Evolutionary conservation across 768 basidiomycete species (phyloP).

Genomic region (Mycena filopes): DNA sequence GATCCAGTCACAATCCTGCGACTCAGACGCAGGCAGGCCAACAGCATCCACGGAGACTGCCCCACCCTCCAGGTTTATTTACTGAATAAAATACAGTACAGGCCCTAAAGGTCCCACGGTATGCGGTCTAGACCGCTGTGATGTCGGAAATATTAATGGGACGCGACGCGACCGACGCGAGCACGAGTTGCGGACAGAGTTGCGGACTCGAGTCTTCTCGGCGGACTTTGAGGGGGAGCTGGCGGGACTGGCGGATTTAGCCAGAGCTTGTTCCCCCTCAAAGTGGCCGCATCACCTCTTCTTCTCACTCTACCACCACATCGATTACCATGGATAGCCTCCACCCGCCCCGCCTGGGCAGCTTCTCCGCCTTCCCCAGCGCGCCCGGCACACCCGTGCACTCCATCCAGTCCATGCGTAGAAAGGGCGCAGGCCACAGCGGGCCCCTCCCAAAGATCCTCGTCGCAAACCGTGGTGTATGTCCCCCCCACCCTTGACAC

Average conservation of each 20-base stretch:
- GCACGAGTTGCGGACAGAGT: too few relatives aligned
- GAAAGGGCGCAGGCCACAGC: slow-evolving; percentile 90
- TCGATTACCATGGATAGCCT: slow-evolving; percentile 29
- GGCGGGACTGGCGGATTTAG: too few relatives aligned
- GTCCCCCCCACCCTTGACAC: slow-evolving; percentile 40
- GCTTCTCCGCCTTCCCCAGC: slow-evolving; percentile 79
- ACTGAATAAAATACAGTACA: too few relatives aligned
- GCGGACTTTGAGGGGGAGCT: too few relatives aligned
- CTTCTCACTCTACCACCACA: background rate
- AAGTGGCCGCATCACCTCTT: background rate
- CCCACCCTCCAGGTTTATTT: background rate
- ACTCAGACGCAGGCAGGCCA: background rate
- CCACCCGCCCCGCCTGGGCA: slow-evolving; percentile 42
- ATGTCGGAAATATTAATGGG: too few relatives aligned
- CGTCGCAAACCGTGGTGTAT: slow-evolving; percentile 91
- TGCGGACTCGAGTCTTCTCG: too few relatives aligned
- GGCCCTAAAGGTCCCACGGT: too few relatives aligned
- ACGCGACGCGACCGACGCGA: too few relatives aligned
- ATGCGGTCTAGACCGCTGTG: too few relatives aligned
- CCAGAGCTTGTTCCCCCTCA: too few relatives aligned
- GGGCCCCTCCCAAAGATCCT: slow-evolving; percentile 93
- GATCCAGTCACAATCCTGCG: background rate
- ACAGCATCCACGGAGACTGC: slow-evolving; percentile 5
- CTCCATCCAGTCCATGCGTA: slow-evolving; percentile 90
- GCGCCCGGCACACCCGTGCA: slow-evolving; percentile 88